Evolutionary conservation across 768 basidiomycete genomes (phyloP), one percentile per base, ranked within the genome.

Genomic region (Serendipita sp.): DNA sequence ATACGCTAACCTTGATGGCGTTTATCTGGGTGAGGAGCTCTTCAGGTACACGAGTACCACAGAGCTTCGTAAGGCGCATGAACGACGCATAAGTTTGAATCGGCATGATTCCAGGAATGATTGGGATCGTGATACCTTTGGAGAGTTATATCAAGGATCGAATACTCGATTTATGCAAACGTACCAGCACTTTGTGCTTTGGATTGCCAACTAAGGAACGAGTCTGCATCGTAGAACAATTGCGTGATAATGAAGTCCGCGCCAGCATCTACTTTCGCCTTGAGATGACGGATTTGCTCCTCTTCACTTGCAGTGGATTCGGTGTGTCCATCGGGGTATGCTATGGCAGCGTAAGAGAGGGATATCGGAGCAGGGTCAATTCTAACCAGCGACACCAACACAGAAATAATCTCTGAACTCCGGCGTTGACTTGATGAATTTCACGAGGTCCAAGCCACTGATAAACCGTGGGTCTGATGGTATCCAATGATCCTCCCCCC

Each of bases 181-280:
- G 38, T 45, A 92, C 93, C 94, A 74, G 77, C 83, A 16, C 75
- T 76, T 66, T 92, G 78, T 56, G 93, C 81, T 71, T 81, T 84
- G 69, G 78, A 74, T 28, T 86, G 74, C 96, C 96, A 99, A 15
- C 75, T 70, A 35, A 92, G 73, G 75, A 96, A 98, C 15, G 81
- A 80, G 58, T 92, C 85, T n/a, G 88, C 83, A 71, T 99, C 95
- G 75, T 98, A 99, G 75, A 99, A 99, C 3, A 98, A 78, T 70
- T 99, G 96, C 0, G 96, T 98, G 62, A 98, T 78, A 66, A 99
- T 89, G 72, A 92, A 98, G 70, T 97, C 89, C 1, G 95, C 95
- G 15, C 96, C 96, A 0, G 90, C 92, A 69, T 95, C 86, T 45
- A 96, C 85, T 73, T 98, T 99, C 48, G 80, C 79, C 73, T 88